These are phyloP conservation scores for Lophiotrema nucula DNA, from an alignment of 495 filamentous ascomycete species.

Conservation along the genomic window DNA sequence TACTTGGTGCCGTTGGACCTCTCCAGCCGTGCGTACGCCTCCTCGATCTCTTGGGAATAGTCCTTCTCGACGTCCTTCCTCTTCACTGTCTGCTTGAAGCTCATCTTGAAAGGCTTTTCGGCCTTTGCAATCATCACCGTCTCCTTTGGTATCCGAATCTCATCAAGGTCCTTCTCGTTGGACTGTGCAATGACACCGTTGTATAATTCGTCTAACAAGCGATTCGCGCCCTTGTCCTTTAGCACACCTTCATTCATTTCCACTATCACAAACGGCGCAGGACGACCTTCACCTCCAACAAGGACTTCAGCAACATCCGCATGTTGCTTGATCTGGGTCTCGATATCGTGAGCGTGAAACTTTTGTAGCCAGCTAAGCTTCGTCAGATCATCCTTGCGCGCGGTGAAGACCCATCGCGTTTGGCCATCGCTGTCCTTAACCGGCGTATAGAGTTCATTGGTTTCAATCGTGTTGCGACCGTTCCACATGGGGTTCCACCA, in stretches of 20 bases:
- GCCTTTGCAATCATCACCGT: slow-evolving; percentile 5
- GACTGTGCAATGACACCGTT: neutral
- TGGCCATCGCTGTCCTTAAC: slow-evolving; percentile 10
- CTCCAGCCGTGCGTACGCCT: slow-evolving; percentile 12
- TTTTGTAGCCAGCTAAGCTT: slow-evolving; percentile 17
- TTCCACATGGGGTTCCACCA: slow-evolving; percentile 13
- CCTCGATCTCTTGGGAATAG: slow-evolving; percentile 10
- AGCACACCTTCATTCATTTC: slow-evolving; percentile 3
- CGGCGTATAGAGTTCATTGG: slow-evolving; percentile 9
- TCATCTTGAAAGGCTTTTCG: slow-evolving; percentile 7
- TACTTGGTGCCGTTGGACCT: too few relatives aligned
- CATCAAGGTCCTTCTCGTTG: neutral
- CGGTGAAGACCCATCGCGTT: slow-evolving; percentile 13
- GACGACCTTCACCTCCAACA: slow-evolving; percentile 14
- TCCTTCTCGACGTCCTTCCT: slow-evolving; percentile 15
- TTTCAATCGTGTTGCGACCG: neutral
- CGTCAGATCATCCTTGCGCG: slow-evolving; percentile 22
- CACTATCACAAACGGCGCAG: slow-evolving; percentile 3
- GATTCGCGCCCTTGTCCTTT: neutral
- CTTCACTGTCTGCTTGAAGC: slow-evolving; percentile 1
- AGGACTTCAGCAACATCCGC: neutral
- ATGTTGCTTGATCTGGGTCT: slow-evolving; percentile 8
- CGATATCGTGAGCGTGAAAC: slow-evolving; percentile 14
- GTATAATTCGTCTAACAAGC: slow-evolving; percentile 7
- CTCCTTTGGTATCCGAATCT: slow-evolving; percentile 15